These are phyloP conservation scores for Alloteropsis semialata DNA, from an alignment of 176 grass and related monocot species.

Conservation along the genomic window DNA sequence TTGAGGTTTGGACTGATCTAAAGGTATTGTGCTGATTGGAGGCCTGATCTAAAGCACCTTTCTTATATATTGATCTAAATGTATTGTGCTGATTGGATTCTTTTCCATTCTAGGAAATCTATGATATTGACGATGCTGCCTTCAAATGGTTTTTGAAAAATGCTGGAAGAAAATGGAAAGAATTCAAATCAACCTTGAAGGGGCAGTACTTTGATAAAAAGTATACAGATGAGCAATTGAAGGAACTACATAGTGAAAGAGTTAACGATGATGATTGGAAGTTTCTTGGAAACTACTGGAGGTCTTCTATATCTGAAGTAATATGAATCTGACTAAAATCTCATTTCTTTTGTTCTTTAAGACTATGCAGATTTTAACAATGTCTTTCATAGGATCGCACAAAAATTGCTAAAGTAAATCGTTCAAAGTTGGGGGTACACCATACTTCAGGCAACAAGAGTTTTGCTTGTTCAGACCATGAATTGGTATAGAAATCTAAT, in stretches of 20 bases:
- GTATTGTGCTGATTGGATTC: not conserved
- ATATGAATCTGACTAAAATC: not conserved
- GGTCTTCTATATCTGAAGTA: not conserved
- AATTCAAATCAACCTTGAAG: not conserved
- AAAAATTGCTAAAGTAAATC: not conserved
- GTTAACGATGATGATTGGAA: not conserved
- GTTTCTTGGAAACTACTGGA: not conserved
- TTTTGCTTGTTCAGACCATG: not conserved
- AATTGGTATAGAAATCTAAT: not conserved
- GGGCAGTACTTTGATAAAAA: not conserved
- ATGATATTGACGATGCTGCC: not conserved
- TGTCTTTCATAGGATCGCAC: not conserved
- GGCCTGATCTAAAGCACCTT: too few relatives aligned
- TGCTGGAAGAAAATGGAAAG: not conserved
- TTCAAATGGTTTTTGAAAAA: not conserved
- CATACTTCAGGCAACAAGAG: not conserved
- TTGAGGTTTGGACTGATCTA: not conserved
- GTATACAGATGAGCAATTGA: not conserved
- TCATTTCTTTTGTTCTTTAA: not conserved
- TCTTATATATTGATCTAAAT: too few relatives aligned
- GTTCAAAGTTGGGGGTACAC: not conserved
- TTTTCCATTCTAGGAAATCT: not conserved
- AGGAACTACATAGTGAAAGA: not conserved
- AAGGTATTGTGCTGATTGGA: too few relatives aligned
- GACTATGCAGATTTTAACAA: not conserved